These are phyloP conservation scores for Esteya vermicola DNA, from an alignment of 2,329 filamentous ascomycete species.

Conservation along the genomic window DNA sequence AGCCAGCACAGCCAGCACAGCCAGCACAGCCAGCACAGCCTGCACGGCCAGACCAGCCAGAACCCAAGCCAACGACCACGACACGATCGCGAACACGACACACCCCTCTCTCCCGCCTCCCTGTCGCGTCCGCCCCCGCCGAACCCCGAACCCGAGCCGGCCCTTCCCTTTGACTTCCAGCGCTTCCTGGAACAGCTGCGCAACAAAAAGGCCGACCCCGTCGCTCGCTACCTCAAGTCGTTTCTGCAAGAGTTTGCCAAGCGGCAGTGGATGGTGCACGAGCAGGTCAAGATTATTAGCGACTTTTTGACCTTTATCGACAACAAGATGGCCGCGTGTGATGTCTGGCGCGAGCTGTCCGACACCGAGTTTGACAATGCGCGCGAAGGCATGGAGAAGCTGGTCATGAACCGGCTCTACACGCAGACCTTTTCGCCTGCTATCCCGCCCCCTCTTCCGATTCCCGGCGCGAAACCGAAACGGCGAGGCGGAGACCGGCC, in stretches of 20 bases:
- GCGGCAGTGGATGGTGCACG: slow-evolving; percentile 98
- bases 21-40: too few relatives aligned
- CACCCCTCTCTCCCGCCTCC: slow-evolving; percentile 32
- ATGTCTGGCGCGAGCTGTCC: slow-evolving; percentile 90
- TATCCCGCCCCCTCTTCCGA: slow-evolving; percentile 67
- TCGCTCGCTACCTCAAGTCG: slow-evolving; percentile 87
- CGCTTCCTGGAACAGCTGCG: slow-evolving; percentile 90
- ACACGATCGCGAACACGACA: too few relatives aligned
- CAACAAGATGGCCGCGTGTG: slow-evolving; percentile 95
- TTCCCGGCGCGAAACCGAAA: slow-evolving; percentile 53
- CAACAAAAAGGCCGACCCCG: slow-evolving; percentile 94
- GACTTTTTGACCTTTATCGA: slow-evolving; percentile 95
- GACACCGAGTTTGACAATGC: slow-evolving; percentile 98
- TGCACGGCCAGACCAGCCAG: too few relatives aligned
- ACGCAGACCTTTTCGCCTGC: slow-evolving; percentile 91
- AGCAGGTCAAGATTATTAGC: slow-evolving; percentile 96
- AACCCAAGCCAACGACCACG: too few relatives aligned
- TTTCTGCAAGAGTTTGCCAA: slow-evolving; percentile 92
- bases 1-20: too few relatives aligned
- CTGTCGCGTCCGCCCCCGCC: slow-evolving; percentile 54
- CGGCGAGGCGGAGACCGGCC: slow-evolving; percentile 53
- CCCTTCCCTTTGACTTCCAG: slow-evolving; percentile 91
- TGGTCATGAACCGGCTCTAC: slow-evolving; percentile 97
- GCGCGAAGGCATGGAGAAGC: slow-evolving; percentile 96
- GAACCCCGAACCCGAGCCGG: slow-evolving; percentile 64